Conservation (phyloP, 306 rosid species). For the Cicer bijugum region DNA sequence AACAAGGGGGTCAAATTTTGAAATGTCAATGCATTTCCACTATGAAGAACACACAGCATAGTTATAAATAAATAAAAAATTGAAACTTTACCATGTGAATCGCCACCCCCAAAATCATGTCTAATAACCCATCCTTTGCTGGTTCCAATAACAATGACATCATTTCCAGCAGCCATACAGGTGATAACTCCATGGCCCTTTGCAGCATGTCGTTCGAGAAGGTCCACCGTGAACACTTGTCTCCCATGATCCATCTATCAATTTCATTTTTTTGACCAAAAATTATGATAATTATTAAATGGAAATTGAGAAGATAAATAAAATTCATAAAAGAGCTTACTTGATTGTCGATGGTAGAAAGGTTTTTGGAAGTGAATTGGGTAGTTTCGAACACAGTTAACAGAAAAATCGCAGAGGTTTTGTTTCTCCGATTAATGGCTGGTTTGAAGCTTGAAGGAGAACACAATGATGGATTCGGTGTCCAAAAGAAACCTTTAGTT, state of each 20-base stretch:
- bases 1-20: background rate
- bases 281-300: background rate
- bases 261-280: background rate
- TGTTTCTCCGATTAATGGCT: too few species aligned
- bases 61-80: constrained; percentile 2
- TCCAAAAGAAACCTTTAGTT: background rate
- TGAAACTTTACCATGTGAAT: constrained; percentile 64
- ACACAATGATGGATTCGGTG: background rate
- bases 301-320: constrained; percentile 19
- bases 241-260: constrained; percentile 79
- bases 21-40: constrained; percentile 14
- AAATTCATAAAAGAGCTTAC: background rate
- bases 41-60: background rate
- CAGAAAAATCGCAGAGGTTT: too few species aligned
- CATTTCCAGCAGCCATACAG: constrained; percentile 92
- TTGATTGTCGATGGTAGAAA: constrained; percentile 30
- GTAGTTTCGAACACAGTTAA: constrained; percentile 7
- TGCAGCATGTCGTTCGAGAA: constrained; percentile 87
- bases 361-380: background rate
- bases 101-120: constrained; percentile 92
- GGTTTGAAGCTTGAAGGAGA: background rate
- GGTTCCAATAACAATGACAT: constrained; percentile 87
- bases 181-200: constrained; percentile 90
- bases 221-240: constrained; percentile 90
- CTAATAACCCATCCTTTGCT: constrained; percentile 97